Evolutionary conservation across 2,329 filamentous ascomycete genomes (phyloP).

Genomic region (Fusarium sp.): DNA sequence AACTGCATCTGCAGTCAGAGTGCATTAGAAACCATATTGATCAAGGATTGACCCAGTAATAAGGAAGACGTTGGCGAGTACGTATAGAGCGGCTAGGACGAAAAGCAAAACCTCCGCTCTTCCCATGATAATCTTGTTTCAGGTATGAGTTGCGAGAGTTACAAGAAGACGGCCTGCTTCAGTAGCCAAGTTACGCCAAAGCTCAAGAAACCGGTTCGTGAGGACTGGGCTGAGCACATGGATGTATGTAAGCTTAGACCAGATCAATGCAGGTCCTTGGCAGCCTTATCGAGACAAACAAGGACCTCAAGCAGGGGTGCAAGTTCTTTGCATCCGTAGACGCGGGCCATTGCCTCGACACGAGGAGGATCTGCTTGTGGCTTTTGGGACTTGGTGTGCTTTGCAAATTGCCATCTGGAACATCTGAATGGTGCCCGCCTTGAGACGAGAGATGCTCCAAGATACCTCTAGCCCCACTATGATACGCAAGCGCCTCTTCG

Average conservation of each 20-base stretch:
- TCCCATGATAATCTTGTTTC: constrained; percentile 44
- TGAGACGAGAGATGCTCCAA: constrained; percentile 34
- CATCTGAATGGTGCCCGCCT: constrained; percentile 51
- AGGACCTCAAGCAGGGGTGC: constrained; percentile 26
- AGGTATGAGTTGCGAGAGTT: constrained; percentile 41
- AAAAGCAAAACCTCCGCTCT: constrained; percentile 28
- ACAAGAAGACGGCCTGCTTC: constrained; percentile 17
- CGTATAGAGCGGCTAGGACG: constrained; percentile 13
- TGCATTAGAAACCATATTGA: constrained; percentile 39
- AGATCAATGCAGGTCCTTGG: constrained; percentile 36
- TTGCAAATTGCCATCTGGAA: constrained; percentile 45
- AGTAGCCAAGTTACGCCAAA: constrained; percentile 27
- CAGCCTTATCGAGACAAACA: constrained; percentile 40
- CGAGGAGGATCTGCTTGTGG: constrained; percentile 45
- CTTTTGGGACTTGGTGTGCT: constrained; percentile 36
- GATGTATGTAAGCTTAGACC: constrained; percentile 30
- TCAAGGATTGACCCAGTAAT: constrained; percentile 41
- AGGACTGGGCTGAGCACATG: constrained; percentile 25
- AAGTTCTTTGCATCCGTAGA: constrained; percentile 28
- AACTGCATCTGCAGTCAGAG: constrained; percentile 13
- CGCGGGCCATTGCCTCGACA: constrained; percentile 43
- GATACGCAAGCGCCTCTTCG: constrained; percentile 49
- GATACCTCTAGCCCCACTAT: constrained; percentile 36
- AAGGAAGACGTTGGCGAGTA: constrained; percentile 9
- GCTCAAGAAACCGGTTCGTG: constrained; percentile 42